Evolutionary conservation across 2,329 filamentous ascomycete genomes (phyloP), one percentile per base, ranked within the genome.

Genomic region (Xylariaceae sp.): DNA sequence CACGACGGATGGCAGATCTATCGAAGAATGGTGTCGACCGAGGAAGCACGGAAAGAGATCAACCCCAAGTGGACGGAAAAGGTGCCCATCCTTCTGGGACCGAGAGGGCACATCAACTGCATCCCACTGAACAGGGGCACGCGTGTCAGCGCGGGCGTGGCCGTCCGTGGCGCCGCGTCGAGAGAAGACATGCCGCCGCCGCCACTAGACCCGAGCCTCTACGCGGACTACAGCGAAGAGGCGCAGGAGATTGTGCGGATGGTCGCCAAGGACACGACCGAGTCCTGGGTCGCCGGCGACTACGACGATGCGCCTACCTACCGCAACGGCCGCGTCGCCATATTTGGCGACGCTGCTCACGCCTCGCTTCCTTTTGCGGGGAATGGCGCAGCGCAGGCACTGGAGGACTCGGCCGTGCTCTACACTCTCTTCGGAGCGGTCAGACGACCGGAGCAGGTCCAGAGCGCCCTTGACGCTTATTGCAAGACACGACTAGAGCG

Each of bases 371-470:
- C 61, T 0, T 64, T 62, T 44, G 53, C 56, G 3, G 61, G 60
- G 5, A 60, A 62, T 38, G 61, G 61, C 0, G 61, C 61, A 1
- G 57, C 59, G 13, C 62, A 64, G 41, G 61, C 59, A n/a, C 48
- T 65, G 32, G 61, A 65, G 44, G 61, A 64, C 40, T 57, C 59
- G 1, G 53, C 56, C 2, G 55, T 57, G 5, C 52, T 65, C 6
- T 40, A 53, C 21, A 26, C 30, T 14, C 32, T 63, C 13, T 50
- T 62, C 28, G 38, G 19, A 2, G 26, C 28, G 27, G 49, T 57
- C 14, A 7, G 11, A 4, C 5, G 5, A 3, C 6, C 23, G 9
- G 12, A 9, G 3, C 38, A 52, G 11, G 39, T 60, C 24, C 36
- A 31, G 11, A 26, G 31, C 2, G 56, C 57, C 29, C 50, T 62